phyloP scores from a whole-genome alignment of 2,329 filamentous ascomycete genomes.

The Emericellopsis cladophorae region DNA sequence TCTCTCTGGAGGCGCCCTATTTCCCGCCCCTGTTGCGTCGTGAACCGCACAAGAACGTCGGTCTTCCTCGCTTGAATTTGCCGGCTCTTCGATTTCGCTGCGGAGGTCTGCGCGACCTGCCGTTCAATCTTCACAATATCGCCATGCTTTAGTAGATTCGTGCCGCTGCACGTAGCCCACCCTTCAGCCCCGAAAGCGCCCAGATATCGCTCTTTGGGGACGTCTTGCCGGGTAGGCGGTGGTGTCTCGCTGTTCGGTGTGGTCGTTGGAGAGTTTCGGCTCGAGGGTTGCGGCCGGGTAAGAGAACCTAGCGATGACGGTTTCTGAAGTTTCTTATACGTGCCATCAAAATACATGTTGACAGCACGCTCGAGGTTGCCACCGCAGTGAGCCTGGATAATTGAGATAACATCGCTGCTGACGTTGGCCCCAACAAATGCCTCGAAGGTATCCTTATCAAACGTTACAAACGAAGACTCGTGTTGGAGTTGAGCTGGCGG shows the following conservation, averaged over 20 bases:
- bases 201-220: conserved; percentile 53
- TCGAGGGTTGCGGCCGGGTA: neutral
- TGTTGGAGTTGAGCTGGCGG: conserved; percentile 6
- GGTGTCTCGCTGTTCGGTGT: neutral
- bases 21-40: conserved; percentile 64
- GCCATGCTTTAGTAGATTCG: conserved; percentile 62
- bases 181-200: conserved; percentile 85
- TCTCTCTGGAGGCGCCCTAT: conserved; percentile 81
- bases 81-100: conserved; percentile 33
- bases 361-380: conserved; percentile 49
- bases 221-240: conserved; percentile 8
- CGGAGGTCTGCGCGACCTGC: conserved; percentile 50
- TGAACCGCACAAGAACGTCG: conserved; percentile 88
- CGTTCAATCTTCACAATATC: conserved; percentile 81
- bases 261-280: neutral
- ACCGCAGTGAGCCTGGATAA: conserved; percentile 41
- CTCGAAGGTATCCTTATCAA: conserved; percentile 46
- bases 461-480: conserved; percentile 21
- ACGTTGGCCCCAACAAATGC: conserved; percentile 47
- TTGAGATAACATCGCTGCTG: conserved; percentile 28
- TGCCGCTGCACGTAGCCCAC: conserved; percentile 82
- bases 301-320: conserved; percentile 2
- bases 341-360: conserved; percentile 60
- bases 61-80: conserved; percentile 49
- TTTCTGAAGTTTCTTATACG: conserved; percentile 41